These are phyloP conservation scores for Pichia phayaonensis DNA, from an alignment of 805 yeast species.

Conservation along the genomic window DNA sequence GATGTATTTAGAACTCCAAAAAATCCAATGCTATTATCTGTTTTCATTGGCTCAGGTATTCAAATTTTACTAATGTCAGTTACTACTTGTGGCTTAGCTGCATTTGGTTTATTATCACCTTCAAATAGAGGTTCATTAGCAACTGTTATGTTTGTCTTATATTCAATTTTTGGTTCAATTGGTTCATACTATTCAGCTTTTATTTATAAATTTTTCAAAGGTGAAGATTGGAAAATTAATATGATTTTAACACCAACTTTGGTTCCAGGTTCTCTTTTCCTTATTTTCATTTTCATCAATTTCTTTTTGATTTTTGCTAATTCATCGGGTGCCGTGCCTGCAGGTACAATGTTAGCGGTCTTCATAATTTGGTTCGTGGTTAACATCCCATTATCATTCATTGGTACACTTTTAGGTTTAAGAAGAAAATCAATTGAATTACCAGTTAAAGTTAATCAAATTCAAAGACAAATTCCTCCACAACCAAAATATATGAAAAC, in stretches of 20 bases:
- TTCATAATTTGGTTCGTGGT: slow-evolving; percentile 78
- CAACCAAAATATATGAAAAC: slow-evolving; percentile 81
- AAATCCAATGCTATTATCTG: slow-evolving; percentile 61
- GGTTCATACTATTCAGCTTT: slow-evolving; percentile 87
- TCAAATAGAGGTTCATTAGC: slow-evolving; percentile 90
- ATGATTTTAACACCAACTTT: slow-evolving; percentile 73
- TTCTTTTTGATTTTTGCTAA: slow-evolving; percentile 69
- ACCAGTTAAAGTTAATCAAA: slow-evolving; percentile 90
- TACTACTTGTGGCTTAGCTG: slow-evolving; percentile 71
- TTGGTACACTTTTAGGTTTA: slow-evolving; percentile 76
- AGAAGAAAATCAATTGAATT: slow-evolving; percentile 36
- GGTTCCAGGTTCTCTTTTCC: slow-evolving; percentile 75
- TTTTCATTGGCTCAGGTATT: slow-evolving; percentile 79
- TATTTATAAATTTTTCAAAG: slow-evolving; percentile 83
- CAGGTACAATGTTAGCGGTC: slow-evolving; percentile 80
- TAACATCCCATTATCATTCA: slow-evolving; percentile 75
- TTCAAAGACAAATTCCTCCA: slow-evolving; percentile 90
- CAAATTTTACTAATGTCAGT: slow-evolving; percentile 75
- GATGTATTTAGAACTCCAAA: slow-evolving; percentile 87
- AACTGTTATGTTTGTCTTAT: slow-evolving; percentile 81
- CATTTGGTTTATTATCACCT: slow-evolving; percentile 85
- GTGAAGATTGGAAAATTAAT: slow-evolving; percentile 84
- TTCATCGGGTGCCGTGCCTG: slow-evolving; percentile 92
- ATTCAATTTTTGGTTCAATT: slow-evolving; percentile 69
- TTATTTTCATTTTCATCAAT: slow-evolving; percentile 61